A percentile compares a stretch with the other conserved stretches of the same genome.
These are phyloP conservation scores for Osmozyma mogii DNA, from an alignment of 805 yeast genomes.

Conservation along the genomic window DNA sequence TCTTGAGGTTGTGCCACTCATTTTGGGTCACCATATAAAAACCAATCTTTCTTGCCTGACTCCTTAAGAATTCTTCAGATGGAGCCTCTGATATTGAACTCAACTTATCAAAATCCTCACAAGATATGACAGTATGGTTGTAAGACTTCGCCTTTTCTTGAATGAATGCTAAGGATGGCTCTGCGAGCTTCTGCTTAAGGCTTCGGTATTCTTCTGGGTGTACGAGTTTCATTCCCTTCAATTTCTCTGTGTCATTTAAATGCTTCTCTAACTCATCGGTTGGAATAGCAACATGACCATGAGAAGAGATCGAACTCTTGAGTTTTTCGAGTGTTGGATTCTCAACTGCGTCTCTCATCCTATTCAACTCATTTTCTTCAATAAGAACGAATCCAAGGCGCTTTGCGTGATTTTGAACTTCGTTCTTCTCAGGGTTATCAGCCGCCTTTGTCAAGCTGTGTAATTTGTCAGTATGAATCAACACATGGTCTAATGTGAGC, in stretches of 20 bases:
- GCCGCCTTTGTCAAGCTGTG: constrained; percentile 6
- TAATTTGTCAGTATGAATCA: constrained; percentile 1
- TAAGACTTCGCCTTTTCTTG: constrained; percentile 4
- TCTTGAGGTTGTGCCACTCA: constrained; percentile 7
- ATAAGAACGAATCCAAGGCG: constrained; percentile 4
- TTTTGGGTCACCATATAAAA: constrained; percentile 4
- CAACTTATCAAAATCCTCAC: too few species aligned
- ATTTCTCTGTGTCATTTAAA: constrained; percentile 22
- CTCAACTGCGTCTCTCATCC: constrained; percentile 9
- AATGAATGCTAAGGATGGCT: constrained; percentile 3
- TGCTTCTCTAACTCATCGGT: constrained; percentile 13
- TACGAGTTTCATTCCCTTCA: constrained; percentile 6
- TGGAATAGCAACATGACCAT: constrained; percentile 13
- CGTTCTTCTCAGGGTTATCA: constrained; percentile 5
- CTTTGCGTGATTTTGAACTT: constrained; percentile 6
- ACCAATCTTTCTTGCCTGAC: constrained; percentile 7
- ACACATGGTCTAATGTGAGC: not conserved
- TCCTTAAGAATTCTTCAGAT: too few species aligned
- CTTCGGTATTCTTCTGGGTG: not conserved
- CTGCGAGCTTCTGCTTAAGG: not conserved
- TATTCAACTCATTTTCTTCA: constrained; percentile 2
- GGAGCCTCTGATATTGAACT: too few species aligned
- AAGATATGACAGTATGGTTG: too few species aligned
- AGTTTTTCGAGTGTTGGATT: constrained; percentile 15
- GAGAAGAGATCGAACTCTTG: constrained; percentile 8